Evolutionary conservation across 1,139 yeast species (phyloP).

Genomic region (Kurtzmaniella natalensis): DNA sequence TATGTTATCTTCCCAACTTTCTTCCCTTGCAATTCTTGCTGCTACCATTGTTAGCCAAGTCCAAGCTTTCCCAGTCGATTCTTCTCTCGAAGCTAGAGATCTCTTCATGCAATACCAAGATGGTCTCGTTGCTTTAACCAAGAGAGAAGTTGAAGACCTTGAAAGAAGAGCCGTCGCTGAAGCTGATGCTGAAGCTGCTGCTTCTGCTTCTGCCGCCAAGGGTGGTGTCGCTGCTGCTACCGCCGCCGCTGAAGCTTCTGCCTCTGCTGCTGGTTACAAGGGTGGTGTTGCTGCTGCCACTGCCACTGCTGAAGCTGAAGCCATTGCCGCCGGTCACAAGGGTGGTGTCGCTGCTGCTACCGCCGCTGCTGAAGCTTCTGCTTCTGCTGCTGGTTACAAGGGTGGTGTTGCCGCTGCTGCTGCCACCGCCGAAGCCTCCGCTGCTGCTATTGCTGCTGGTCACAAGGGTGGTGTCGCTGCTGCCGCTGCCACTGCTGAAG

Average conservation of each 20-base stretch:
- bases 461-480: neutral
- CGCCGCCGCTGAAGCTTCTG: constrained; percentile 1
- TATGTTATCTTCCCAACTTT: neutral
- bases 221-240: neutral
- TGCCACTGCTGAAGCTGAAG: neutral
- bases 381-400: neutral
- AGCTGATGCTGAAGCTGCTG: neutral
- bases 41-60: constrained; percentile 1
- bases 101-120: constrained; percentile 2
- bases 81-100: constrained; percentile 1
- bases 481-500: neutral
- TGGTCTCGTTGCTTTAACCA: constrained; percentile 1
- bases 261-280: constrained; percentile 1
- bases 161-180: constrained; percentile 1
- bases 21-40: neutral
- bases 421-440: neutral
- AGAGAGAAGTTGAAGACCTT: constrained; percentile 1
- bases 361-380: neutral
- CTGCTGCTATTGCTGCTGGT: neutral
- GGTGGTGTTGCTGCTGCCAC: neutral
- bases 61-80: constrained; percentile 1
- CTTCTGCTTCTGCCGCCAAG: neutral
- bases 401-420: neutral
- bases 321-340: no score
- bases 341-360: neutral